A percentile compares a stretch with the other conserved stretches of the same genome.
Conservation (phyloP, 169 alveolate species). For the Plasmodium chabaudi region DNA sequence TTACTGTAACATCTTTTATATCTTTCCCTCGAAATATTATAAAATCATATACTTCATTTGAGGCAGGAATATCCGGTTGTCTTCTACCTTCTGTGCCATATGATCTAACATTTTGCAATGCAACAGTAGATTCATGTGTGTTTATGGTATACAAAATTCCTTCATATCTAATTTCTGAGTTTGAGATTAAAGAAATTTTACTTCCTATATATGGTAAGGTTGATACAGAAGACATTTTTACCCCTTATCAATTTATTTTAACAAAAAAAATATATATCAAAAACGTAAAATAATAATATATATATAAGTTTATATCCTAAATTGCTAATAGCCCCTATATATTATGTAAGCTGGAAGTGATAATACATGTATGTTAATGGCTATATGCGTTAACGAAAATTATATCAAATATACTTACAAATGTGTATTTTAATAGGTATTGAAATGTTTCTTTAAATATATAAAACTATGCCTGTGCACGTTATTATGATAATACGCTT, state of each 20-base stretch:
- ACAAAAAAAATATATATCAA: neutral
- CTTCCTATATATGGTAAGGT: conserved; percentile 86
- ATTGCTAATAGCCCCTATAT: no score
- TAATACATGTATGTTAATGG: no score
- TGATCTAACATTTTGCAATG: conserved; percentile 89
- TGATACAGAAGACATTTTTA: conserved; percentile 79
- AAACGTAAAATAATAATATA: neutral
- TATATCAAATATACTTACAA: neutral
- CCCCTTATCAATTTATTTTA: neutral
- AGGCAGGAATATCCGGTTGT: conserved; percentile 88
- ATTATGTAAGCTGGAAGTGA: no score
- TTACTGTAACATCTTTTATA: conserved; percentile 88
- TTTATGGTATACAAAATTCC: conserved; percentile 90
- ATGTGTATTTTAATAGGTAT: neutral
- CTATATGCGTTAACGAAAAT: no score
- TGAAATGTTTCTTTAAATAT: neutral
- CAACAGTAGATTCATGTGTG: conserved; percentile 88
- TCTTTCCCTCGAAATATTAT: conserved; percentile 89
- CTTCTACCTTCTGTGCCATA: conserved; percentile 93
- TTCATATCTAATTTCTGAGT: conserved; percentile 88
- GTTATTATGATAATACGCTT: neutral
- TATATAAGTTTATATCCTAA: no score
- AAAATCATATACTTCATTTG: conserved; percentile 86
- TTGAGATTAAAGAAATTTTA: conserved; percentile 84
- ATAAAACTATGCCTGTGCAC: neutral